Base-by-base conservation (phyloP, 2,329 filamentous ascomycete species). In the Penicillium sp. region DNA sequence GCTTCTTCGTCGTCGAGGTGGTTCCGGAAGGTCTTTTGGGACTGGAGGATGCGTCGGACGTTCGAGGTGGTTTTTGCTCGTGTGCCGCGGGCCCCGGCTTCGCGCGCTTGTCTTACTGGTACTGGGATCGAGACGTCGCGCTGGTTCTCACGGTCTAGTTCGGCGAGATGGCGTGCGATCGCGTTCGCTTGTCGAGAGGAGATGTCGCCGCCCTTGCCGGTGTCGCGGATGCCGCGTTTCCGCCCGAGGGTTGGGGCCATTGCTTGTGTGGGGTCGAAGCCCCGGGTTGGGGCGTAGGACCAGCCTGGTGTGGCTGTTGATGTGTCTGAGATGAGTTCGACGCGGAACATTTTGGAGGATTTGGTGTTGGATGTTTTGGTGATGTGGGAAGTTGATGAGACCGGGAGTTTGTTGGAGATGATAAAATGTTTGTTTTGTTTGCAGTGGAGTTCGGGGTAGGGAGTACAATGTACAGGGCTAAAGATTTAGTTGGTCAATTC, bases 261-360 rank as follows among this genome's bases (percentile, higher is more conserved):
- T 77, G 75, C 60, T 78, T 82, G 80, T 10, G 84, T 80, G 13
- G 82, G 80, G 52, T 84, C 80, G 53, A 82, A 80, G 72, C 82
- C 69, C 16, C 83, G 86, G 68, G 96, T 90, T 31, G 91, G 86
- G 1, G 97, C 90, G 71, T 96, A 96, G 13, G 91, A 91, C 88
- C 91, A 97, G 67, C 93, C 93, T 1, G 93, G 91, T 1, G 90
- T 89, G 42, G 82, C 79, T 42, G 84, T 83, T 16, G 85, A 86
- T 29, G 85, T 79, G 67, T 84, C 86, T 35, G 90, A 89, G 54
- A 97, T 79, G 64, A 96, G 88, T 74, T 95, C 86, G 65, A 97
- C 90, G 65, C 89, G 88, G 63, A 83, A 83, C 81, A 86, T 86
- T 39, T 42, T 52, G 46, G 4, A 12, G 4, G 29, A 3, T 40